These are phyloP conservation scores for Rhodomyrtus psidioides DNA, from an alignment of 441 rosid species.

Conservation along the genomic window DNA sequence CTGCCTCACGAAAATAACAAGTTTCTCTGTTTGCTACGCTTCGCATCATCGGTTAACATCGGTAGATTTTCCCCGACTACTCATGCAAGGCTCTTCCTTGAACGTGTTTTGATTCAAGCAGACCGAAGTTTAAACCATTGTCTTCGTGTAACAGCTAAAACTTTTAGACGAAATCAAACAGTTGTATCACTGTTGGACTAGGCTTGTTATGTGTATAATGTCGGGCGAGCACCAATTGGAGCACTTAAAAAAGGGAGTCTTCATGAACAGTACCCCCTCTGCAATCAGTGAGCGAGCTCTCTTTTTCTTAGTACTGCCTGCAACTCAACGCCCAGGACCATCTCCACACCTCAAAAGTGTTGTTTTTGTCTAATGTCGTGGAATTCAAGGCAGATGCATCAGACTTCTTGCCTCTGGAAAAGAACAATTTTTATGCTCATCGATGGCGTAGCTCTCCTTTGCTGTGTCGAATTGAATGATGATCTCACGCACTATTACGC, in stretches of 20 bases:
- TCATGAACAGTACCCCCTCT: background rate
- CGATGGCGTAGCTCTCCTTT: background rate
- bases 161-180: background rate
- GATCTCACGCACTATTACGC: background rate
- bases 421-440: background rate
- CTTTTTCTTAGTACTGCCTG: too few species aligned
- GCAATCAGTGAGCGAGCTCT: background rate
- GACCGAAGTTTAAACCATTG: background rate
- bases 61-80: background rate
- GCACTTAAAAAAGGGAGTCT: background rate
- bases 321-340: background rate
- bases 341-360: background rate
- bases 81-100: background rate
- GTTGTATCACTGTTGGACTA: background rate
- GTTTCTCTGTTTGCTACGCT: background rate
- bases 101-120: background rate
- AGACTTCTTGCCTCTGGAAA: background rate
- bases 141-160: background rate
- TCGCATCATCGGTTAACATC: background rate
- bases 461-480: background rate
- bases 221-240: background rate
- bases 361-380: background rate
- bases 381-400: background rate
- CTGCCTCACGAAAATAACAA: background rate
- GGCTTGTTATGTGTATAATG: background rate